phyloP scores from a whole-genome alignment of 495 filamentous ascomycete species.

The Penicillium alfredii region DNA sequence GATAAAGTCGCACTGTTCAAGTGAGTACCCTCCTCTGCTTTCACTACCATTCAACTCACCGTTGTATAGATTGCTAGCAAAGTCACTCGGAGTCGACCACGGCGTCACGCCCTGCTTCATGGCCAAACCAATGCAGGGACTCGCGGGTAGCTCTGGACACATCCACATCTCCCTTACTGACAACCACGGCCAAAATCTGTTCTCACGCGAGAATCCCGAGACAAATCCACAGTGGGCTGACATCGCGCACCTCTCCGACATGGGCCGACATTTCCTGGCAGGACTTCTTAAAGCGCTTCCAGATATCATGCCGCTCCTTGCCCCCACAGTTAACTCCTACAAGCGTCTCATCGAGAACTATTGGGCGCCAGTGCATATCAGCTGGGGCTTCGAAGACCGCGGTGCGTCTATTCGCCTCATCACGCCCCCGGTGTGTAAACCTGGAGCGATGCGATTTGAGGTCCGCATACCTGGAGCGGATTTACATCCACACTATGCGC shows the following conservation, averaged over 20 bases:
- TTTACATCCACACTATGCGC: constrained; percentile 75
- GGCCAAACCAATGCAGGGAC: constrained; percentile 82
- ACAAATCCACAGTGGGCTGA: constrained; percentile 61
- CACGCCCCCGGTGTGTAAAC: constrained; percentile 68
- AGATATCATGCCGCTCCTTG: constrained; percentile 87
- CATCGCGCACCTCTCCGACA: constrained; percentile 66
- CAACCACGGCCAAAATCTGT: constrained; percentile 60
- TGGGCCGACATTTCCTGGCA: constrained; percentile 83
- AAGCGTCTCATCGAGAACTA: constrained; percentile 95
- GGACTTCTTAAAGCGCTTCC: constrained; percentile 79
- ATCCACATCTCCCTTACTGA: constrained; percentile 78
- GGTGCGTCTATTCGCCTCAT: constrained; percentile 84
- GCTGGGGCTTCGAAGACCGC: constrained; percentile 89
- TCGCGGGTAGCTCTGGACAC: constrained; percentile 87
- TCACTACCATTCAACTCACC: too few relatives aligned
- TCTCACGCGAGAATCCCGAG: constrained; percentile 63
- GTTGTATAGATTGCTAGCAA: constrained; percentile 58
- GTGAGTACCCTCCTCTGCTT: constrained; percentile 41
- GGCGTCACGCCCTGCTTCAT: constrained; percentile 94
- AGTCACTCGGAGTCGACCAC: constrained; percentile 69
- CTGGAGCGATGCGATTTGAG: constrained; percentile 78
- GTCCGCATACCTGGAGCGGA: constrained; percentile 84
- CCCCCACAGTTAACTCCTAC: constrained; percentile 90
- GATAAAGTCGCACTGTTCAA: constrained; percentile 85
- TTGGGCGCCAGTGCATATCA: constrained; percentile 92